Conservation (phyloP, 2,329 filamentous ascomycete genomes). For the Paecilomyces variotii region DNA sequence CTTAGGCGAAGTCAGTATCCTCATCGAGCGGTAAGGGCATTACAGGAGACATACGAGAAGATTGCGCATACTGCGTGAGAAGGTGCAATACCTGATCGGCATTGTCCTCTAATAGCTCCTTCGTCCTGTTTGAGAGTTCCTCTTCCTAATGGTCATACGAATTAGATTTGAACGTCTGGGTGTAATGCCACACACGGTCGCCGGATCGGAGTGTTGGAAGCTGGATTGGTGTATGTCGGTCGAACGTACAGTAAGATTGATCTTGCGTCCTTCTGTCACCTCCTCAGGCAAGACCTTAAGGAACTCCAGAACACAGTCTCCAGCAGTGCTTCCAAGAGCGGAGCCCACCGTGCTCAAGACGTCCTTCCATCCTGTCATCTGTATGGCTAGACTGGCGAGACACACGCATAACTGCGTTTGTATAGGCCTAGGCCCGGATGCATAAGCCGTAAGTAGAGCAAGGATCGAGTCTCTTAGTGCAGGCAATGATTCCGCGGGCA, state of each 20-base stretch:
- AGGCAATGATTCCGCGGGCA: conserved; percentile 65
- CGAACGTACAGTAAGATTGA: conserved; percentile 96
- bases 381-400: conserved; percentile 86
- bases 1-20: conserved; percentile 36
- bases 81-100: conserved; percentile 78
- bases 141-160: conserved; percentile 66
- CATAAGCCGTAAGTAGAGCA: conserved; percentile 70
- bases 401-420: conserved; percentile 91
- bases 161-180: conserved; percentile 39
- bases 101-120: conserved; percentile 85
- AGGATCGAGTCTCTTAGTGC: conserved; percentile 79
- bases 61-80: conserved; percentile 83
- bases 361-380: conserved; percentile 94
- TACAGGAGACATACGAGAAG: conserved; percentile 57
- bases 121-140: conserved; percentile 77
- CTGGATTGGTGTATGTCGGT: conserved; percentile 41
- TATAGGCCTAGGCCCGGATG: conserved; percentile 71
- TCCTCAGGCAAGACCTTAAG: conserved; percentile 95
- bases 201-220: conserved; percentile 31
- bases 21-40: not conserved
- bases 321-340: conserved; percentile 60
- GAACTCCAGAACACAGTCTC: conserved; percentile 89
- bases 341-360: conserved; percentile 75
- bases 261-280: conserved; percentile 98
- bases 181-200: conserved; percentile 11